A percentile compares a stretch with the other conserved stretches of the same genome.
Conservation (phyloP, 2,329 filamentous ascomycete genomes). For the Aspergillus sp. region DNA sequence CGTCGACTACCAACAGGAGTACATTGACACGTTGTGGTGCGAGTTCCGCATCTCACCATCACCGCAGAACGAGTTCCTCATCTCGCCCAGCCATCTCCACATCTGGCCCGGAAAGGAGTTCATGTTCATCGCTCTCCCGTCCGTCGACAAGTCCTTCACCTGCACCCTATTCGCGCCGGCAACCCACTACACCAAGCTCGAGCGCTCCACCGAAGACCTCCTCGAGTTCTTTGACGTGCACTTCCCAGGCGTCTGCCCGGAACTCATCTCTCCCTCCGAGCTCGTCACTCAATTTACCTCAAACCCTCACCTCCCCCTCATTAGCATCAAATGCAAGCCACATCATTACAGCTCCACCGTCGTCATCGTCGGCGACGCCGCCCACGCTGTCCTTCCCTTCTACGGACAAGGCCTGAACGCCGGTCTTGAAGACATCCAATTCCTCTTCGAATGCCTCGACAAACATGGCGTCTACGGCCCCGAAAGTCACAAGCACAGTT, state of each 20-base stretch:
- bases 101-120: slow-evolving; percentile 94
- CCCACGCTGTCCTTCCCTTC: slow-evolving; percentile 97
- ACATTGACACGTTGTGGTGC: slow-evolving; percentile 96
- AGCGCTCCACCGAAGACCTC: slow-evolving; percentile 62
- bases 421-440: slow-evolving; percentile 87
- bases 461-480: slow-evolving; percentile 53
- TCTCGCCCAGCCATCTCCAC: slow-evolving; percentile 90
- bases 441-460: slow-evolving; percentile 82
- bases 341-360: slow-evolving; percentile 76
- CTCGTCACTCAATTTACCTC: slow-evolving; percentile 71
- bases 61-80: slow-evolving; percentile 60
- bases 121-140: slow-evolving; percentile 98
- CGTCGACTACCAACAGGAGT: slow-evolving; percentile 89
- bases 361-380: slow-evolving; percentile 88
- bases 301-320: slow-evolving; percentile 89
- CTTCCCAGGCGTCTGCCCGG: slow-evolving; percentile 78
- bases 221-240: slow-evolving; percentile 83
- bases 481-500: slow-evolving; percentile 16
- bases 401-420: slow-evolving; percentile 99
- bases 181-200: slow-evolving; percentile 66
- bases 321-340: slow-evolving; percentile 88
- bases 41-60: slow-evolving; percentile 78
- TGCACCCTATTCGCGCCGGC: slow-evolving; percentile 89
- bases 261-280: slow-evolving; percentile 58
- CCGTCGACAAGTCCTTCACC: slow-evolving; percentile 86